Base-by-base conservation (phyloP, 345 rosid species). In the Murraya koenigii region DNA sequence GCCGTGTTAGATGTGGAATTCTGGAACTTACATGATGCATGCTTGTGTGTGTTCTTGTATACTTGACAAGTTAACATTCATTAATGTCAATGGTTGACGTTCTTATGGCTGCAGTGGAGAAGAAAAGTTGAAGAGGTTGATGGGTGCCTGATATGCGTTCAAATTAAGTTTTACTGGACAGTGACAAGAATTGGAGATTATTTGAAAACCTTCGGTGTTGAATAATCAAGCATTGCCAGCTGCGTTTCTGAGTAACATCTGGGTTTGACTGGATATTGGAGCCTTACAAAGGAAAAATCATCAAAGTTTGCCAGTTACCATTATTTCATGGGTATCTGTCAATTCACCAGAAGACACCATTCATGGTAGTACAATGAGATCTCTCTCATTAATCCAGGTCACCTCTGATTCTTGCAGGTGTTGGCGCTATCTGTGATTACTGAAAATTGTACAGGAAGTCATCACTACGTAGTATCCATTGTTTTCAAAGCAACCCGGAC, bases 71-170 rank as follows among this genome's bases (percentile, higher is more conserved):
- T 49, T 35, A n/a, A 49, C 15, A 8, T 35, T 75, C 7, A 8
- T 6, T 58, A 69, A n/a, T 56, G 17, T 56, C 6, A 19, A 36
- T n/a, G 2, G 36, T 72, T 64, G 49, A 14, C 44, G 58, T 52
- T 41, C 8, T 44, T 44, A 13, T 44, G 35, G 52, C 30, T 82
- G 83, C 93, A 91, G 92, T 69, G 83, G 52, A 71, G 75, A 85
- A 49, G 79, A 86, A 69, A 89, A 58, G 73, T 59, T 89, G 75
- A 81, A 86, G 76, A 79, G 84, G 75, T 36, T 88, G 79, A 71
- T 87, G 78, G 82, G 76, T 8, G 23, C 36, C 65, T 33, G 63
- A 62, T 44, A 58, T 14, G 68, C 75, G 64, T 49, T 19, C 54
- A 44, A 44, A 30, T 41, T 65, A 17, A 74, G 20, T 3, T 28